Conservation (phyloP, 495 filamentous ascomycete species). For the Penicillium taxi region DNA sequence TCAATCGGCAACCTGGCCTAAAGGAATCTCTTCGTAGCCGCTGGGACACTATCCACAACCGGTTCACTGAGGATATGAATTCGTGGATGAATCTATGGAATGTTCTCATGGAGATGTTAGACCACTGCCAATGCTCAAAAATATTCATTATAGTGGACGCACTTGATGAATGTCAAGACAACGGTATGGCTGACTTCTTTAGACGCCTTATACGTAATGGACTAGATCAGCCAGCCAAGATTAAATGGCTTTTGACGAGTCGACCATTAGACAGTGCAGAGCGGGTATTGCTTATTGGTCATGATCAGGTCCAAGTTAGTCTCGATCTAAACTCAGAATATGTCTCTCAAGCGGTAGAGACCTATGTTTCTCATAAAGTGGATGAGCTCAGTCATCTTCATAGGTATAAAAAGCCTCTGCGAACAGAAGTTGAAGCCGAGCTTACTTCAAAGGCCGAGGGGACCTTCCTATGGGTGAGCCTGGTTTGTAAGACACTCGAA, state of each 20-base stretch:
- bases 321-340: conserved; percentile 15
- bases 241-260: conserved; percentile 27
- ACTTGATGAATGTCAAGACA: conserved; percentile 13
- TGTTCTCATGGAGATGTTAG: conserved; percentile 26
- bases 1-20: conserved; percentile 19
- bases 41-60: conserved; percentile 3
- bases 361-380: conserved; percentile 26
- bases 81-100: conserved; percentile 16
- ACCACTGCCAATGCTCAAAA: conserved; percentile 3
- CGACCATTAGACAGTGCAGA: conserved; percentile 15
- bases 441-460: conserved; percentile 15
- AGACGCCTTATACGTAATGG: conserved; percentile 19
- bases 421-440: not conserved
- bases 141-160: conserved; percentile 13
- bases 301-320: conserved; percentile 8
- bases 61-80: conserved; percentile 1
- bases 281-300: conserved; percentile 5
- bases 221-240: conserved; percentile 3
- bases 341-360: conserved; percentile 9
- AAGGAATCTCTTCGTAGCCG: conserved; percentile 18
- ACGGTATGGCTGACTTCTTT: conserved; percentile 22
- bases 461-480: conserved; percentile 28
- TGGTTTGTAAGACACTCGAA: conserved; percentile 17
- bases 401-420: not conserved
- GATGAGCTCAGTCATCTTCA: conserved; percentile 6